A percentile compares a stretch with the other conserved stretches of the same genome.
Evolutionary conservation across 345 rosid genomes (phyloP).

Genomic region (Ceriops decandra): DNA sequence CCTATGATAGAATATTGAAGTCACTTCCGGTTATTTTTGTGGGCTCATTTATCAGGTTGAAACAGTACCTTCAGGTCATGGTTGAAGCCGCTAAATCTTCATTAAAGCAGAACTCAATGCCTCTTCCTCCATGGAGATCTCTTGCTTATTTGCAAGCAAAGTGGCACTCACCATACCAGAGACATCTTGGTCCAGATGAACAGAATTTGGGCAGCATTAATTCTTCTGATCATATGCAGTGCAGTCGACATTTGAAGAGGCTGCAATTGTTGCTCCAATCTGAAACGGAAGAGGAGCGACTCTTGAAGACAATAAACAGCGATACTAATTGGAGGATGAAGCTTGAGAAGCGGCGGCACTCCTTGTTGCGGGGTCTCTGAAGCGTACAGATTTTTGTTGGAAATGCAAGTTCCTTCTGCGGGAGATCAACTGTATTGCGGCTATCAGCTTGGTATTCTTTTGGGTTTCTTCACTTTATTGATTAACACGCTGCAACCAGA

Average conservation of each 20-base stretch:
- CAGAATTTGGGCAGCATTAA: constrained; percentile 22
- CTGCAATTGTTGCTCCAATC: constrained; percentile 56
- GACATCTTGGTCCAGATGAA: constrained; percentile 43
- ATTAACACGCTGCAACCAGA: constrained; percentile 24
- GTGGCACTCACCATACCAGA: constrained; percentile 69
- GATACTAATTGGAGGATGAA: constrained; percentile 45
- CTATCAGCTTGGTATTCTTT: constrained; percentile 23
- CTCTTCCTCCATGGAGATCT: constrained; percentile 97
- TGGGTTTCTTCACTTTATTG: constrained; percentile 15
- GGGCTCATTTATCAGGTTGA: constrained; percentile 58
- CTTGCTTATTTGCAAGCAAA: constrained; percentile 75
- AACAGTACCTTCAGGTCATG: constrained; percentile 80
- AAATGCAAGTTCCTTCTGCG: constrained; percentile 24
- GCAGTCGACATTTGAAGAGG: constrained; percentile 61
- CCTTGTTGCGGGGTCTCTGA: constrained; percentile 42
- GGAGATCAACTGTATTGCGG: constrained; percentile 38
- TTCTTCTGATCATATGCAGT: constrained; percentile 47
- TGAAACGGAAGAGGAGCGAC: constrained; percentile 51
- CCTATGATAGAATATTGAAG: constrained; percentile 68
- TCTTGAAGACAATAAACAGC: constrained; percentile 44
- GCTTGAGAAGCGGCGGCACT: constrained; percentile 43
- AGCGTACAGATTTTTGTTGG: constrained; percentile 25
- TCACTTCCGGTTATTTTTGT: constrained; percentile 73
- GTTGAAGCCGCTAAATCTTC: constrained; percentile 79
- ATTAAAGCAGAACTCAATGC: constrained; percentile 90